Base-by-base conservation (phyloP, 139 green algal genomes). In the Coelastrella sp. region DNA sequence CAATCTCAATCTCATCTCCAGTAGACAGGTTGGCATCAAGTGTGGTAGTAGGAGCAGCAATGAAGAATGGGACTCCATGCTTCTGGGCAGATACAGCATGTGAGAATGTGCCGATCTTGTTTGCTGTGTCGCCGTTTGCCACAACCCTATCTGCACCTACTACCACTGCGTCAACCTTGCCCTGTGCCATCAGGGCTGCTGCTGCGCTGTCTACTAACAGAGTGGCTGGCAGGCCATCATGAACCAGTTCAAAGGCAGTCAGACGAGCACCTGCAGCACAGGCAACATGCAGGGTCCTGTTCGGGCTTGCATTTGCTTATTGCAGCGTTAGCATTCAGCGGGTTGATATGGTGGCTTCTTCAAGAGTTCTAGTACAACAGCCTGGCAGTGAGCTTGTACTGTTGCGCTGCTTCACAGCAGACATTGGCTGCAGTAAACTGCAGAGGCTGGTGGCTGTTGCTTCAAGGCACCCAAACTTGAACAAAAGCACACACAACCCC, bases 181-280 rank as follows among this genome's bases (percentile, higher is more conserved):
- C 92, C 7, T 79, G 48, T 0, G 86, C 88, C 95, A 98, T 96
- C 5, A 99, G 91, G 0, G 92, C 90, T 0, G 95, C 94, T 3
- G 95, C 96, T 0, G 96, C 96, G 9, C 92, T 97, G 93, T 99
- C 97, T 21, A 86, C 93, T 53, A 99, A 93, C 25, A 99, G 93
- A 11, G 95, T 98, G 40, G 92, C 89, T 4, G 97, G 97, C 59
- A 99, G 90, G 40, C 90, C 88, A 72, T 99, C 97, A 88, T 96
- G 91, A 57, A 94, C 92, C 76, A 99, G 89, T 94, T 99, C 97
- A 86, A 95, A 99, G 2, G 97, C 97, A 2, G 97, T 99, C 43
- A 99, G 92, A 9, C 97, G 92, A 0, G 96, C 85, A 69, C 96
- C 94, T 96, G 90, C 17, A 68, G 38, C 2, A 11, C 45, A 74